Evolutionary conservation across 2,329 filamentous ascomycete species (phyloP).

Genomic region (Alternaria triticina): DNA sequence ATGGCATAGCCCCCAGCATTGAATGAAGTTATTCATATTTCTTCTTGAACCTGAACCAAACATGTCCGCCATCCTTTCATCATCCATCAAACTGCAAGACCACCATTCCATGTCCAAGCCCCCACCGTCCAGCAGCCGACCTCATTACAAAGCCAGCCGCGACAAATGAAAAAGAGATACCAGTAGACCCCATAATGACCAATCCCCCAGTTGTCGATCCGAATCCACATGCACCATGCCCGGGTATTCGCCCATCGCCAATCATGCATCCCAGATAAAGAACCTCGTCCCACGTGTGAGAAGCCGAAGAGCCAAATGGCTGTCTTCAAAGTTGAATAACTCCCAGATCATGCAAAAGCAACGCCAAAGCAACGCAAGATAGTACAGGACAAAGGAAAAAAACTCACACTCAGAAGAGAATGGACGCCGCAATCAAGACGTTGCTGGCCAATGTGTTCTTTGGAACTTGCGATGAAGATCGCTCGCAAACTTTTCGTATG

Average conservation of each 20-base stretch:
- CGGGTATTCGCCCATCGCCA: not conserved
- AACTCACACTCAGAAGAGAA: not conserved
- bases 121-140: not conserved
- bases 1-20: too few species aligned
- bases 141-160: not conserved
- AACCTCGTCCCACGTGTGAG: not conserved
- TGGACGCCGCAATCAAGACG: not conserved
- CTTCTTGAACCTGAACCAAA: too few species aligned
- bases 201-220: not conserved
- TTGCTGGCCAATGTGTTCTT: not conserved
- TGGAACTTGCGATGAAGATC: not conserved
- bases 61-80: too few species aligned
- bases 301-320: not conserved
- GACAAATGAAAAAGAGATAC: not conserved
- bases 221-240: not conserved
- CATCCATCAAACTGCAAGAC: not conserved
- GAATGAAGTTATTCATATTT: too few species aligned
- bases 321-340: not conserved
- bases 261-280: not conserved
- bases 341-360: slow-evolving; percentile 14
- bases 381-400: slow-evolving; percentile 5
- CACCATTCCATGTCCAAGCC: not conserved
- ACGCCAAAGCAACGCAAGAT: slow-evolving; percentile 20
- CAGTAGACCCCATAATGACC: not conserved
- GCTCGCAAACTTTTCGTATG: not conserved